Percentiles rank a stretch among this genome's conserved stretches.
phyloP scores from a whole-genome alignment of 2,329 filamentous ascomycete genomes.

The Lasiodiplodia gonubiensis region DNA sequence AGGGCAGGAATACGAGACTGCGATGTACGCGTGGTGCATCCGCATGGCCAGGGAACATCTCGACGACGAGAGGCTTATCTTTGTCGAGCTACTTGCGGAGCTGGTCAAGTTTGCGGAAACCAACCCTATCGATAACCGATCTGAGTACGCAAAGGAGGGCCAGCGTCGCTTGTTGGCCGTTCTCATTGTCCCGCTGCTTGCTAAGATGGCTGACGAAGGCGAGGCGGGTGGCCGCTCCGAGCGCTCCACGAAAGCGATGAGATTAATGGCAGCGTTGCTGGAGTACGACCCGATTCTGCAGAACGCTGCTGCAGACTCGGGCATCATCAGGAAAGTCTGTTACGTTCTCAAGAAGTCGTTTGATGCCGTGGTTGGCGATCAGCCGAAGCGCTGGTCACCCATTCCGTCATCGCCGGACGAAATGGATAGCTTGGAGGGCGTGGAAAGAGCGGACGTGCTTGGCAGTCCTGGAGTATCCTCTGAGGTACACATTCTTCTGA shows the following conservation, averaged over 20 bases:
- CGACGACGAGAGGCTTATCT: conserved; percentile 48
- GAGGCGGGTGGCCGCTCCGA: conserved; percentile 33
- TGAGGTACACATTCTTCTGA: conserved; percentile 69
- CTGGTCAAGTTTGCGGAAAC: conserved; percentile 41
- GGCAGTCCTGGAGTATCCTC: conserved; percentile 35
- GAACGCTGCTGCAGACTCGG: conserved; percentile 76
- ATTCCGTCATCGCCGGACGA: conserved; percentile 35
- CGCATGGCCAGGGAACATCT: conserved; percentile 50
- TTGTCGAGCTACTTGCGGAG: conserved; percentile 47
- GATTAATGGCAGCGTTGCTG: conserved; percentile 77
- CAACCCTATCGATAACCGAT: conserved; percentile 42
- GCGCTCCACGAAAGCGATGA: conserved; percentile 63
- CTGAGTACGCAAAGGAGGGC: conserved; percentile 44
- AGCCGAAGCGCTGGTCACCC: conserved; percentile 63
- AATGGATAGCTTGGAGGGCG: conserved; percentile 15
- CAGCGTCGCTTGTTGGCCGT: conserved; percentile 50
- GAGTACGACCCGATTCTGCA: conserved; percentile 80
- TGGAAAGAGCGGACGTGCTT: conserved; percentile 20
- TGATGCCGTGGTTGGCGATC: conserved; percentile 54
- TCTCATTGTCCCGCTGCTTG: conserved; percentile 54
- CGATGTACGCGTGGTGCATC: conserved; percentile 56
- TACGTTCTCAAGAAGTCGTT: conserved; percentile 70
- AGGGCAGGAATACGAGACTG: conserved; percentile 52
- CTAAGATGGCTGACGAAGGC: conserved; percentile 53
- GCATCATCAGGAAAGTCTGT: conserved; percentile 66